A percentile compares a stretch with the other conserved stretches of the same genome.
These are phyloP conservation scores for Lyophyllum semitale DNA, from an alignment of 768 basidiomycete species.

Conservation along the genomic window DNA sequence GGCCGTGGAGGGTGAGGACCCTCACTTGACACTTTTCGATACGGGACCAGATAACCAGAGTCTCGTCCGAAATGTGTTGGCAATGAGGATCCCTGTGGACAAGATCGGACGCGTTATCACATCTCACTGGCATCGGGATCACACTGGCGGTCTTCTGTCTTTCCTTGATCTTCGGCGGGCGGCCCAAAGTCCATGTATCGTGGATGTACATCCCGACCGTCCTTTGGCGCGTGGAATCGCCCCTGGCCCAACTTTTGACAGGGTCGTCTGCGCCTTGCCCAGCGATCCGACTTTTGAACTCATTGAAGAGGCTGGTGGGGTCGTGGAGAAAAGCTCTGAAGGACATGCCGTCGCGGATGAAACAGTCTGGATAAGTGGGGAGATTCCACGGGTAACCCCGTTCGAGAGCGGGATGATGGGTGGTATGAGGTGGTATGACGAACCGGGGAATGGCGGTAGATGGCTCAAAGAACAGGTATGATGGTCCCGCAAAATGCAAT, in stretches of 20 bases:
- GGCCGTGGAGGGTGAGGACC: constrained; percentile 40
- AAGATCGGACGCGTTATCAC: constrained; percentile 63
- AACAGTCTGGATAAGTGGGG: constrained; percentile 77
- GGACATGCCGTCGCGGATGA: constrained; percentile 68
- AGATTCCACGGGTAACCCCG: constrained; percentile 69
- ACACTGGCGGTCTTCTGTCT: constrained; percentile 72
- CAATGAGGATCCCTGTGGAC: constrained; percentile 56
- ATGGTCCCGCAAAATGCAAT: not conserved
- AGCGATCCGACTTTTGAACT: constrained; percentile 72
- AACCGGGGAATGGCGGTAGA: constrained; percentile 30
- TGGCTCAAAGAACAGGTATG: constrained; percentile 62
- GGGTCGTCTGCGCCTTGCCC: constrained; percentile 59
- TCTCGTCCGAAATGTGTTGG: constrained; percentile 69
- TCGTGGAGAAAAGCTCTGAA: constrained; percentile 53
- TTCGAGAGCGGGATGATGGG: constrained; percentile 73
- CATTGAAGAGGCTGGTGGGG: constrained; percentile 57
- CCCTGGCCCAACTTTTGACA: constrained; percentile 58
- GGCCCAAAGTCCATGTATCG: constrained; percentile 37
- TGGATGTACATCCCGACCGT: constrained; percentile 79
- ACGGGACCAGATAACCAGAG: constrained; percentile 79
- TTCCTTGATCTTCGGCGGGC: constrained; percentile 51
- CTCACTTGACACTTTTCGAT: constrained; percentile 74
- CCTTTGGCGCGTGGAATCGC: constrained; percentile 77
- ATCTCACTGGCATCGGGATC: constrained; percentile 83
- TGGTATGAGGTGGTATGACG: constrained; percentile 60